Base-by-base conservation (phyloP, 257 asterid genomes). In the Primulina tabacum region DNA sequence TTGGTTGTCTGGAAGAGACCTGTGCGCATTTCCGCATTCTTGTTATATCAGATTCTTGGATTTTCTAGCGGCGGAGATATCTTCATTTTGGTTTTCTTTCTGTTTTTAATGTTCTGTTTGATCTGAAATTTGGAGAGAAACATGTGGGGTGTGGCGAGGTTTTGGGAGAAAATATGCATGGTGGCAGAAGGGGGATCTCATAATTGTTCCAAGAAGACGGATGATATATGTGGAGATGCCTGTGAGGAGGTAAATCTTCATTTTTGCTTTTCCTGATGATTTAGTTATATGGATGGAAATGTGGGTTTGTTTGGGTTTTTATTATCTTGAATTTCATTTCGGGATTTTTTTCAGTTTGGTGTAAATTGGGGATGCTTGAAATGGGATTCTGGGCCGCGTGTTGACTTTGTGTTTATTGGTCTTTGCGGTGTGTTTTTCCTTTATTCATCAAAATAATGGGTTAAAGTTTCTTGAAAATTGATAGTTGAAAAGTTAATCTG, bases 121-220 rank as follows among this genome's bases (percentile, higher is more conserved):
- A 47, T 71, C 64, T 61, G 40, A 64, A 60, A 76, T 72, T 64
- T 58, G 24, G 62, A 72, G n/a, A 28, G 30, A 28, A 4, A 3
- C 30, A 28, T 28, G 30, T 28, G 30, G 30, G 30, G 30, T 28
- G 30, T 28, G 0, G 30, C 30, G 6, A 87, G 83, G 74, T 82
- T 78, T 65, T 83, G 84, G 89, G 96, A 89, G 66, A 87, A 80
- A 75, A 68, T 28, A 32, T 82, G 78, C 78, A 53, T 32, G 80
- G 80, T 86, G 88, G 88, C 84, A 8, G 95, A 87, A 83, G 92
- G 90, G 79, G 96, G 89, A 80, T 88, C 96, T 84, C 86, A 68
- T 43, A 86, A 86, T 75, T 87, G 90, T 70, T 86, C 90, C 65
- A 90, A 90, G 81, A 90, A 87, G 78, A 73, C 86, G 26, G 96